Evolutionary conservation across 768 basidiomycete genomes (phyloP).

Genomic region (Serendipita vermifera): DNA sequence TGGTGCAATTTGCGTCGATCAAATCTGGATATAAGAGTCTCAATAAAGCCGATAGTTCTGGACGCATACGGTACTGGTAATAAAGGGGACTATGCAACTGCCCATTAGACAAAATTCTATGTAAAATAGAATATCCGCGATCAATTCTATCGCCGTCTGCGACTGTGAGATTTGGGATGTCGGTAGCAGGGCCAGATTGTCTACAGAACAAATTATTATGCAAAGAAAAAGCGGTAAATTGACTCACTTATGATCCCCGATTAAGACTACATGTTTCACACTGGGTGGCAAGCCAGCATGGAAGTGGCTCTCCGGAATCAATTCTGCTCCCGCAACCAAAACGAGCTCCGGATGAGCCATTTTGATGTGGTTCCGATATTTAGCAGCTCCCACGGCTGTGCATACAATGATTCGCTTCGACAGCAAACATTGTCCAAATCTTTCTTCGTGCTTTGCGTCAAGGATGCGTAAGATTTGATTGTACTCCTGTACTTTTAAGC

Average conservation of each 20-base stretch:
- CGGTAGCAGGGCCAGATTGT: conserved; percentile 61
- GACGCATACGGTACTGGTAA: conserved; percentile 60
- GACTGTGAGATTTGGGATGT: conserved; percentile 47
- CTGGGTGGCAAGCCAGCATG: conserved; percentile 39
- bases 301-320: conserved; percentile 56
- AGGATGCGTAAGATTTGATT: conserved; percentile 29
- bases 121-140: conserved; percentile 54
- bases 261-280: conserved; percentile 45
- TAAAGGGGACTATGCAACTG: conserved; percentile 47
- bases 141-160: conserved; percentile 57
- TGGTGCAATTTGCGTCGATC: conserved; percentile 38
- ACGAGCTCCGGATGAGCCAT: conserved; percentile 38
- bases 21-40: conserved; percentile 52
- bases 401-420: conserved; percentile 49
- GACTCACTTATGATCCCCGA: conserved; percentile 59
- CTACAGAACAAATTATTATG: conserved; percentile 23
- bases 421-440: conserved; percentile 25
- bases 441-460: conserved; percentile 26
- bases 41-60: conserved; percentile 52
- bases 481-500: conserved; percentile 25
- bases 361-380: conserved; percentile 36
- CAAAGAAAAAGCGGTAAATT: background rate
- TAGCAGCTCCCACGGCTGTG: conserved; percentile 59
- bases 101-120: conserved; percentile 48
- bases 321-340: conserved; percentile 60